These are phyloP conservation scores for Kodamaea arcana DNA, from an alignment of 1,139 yeast species.

Conservation along the genomic window DNA sequence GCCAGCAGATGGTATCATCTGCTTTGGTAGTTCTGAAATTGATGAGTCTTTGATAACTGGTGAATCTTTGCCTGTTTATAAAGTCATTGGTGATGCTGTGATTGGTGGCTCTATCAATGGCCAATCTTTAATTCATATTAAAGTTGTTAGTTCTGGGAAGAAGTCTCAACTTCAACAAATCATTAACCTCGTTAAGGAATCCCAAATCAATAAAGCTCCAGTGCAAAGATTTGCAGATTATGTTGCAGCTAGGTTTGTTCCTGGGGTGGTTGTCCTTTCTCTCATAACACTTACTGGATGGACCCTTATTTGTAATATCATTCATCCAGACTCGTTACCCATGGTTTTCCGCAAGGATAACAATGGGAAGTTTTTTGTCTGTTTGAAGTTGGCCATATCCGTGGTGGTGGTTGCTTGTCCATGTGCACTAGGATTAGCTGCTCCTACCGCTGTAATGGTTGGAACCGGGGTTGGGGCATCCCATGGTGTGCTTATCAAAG, in stretches of 20 bases:
- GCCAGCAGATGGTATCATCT: constrained; percentile 86
- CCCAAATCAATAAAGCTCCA: constrained; percentile 86
- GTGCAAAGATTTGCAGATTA: constrained; percentile 86
- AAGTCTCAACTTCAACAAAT: constrained; percentile 86
- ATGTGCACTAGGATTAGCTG: constrained; percentile 93
- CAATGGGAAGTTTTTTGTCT: constrained; percentile 60
- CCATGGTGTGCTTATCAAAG: constrained; percentile 86
- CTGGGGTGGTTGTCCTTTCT: constrained; percentile 61
- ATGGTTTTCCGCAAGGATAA: constrained; percentile 47
- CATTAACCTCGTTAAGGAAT: constrained; percentile 79
- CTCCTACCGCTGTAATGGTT: constrained; percentile 98
- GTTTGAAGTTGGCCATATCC: constrained; percentile 81
- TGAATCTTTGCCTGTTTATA: constrained; percentile 73
- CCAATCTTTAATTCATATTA: constrained; percentile 64
- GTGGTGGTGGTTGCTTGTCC: constrained; percentile 98
- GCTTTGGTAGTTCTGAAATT: constrained; percentile 74
- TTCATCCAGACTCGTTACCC: constrained; percentile 42
- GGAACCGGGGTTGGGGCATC: constrained; percentile 96
- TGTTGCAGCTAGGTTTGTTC: constrained; percentile 84
- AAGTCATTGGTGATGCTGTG: constrained; percentile 55
- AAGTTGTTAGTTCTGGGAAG: constrained; percentile 68
- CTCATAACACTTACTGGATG: constrained; percentile 66
- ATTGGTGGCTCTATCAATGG: constrained; percentile 94
- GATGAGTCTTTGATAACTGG: constrained; percentile 92
- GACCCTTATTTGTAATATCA: constrained; percentile 39